These are phyloP conservation scores for Candida nanaspora DNA, from an alignment of 805 yeast species.

Conservation along the genomic window DNA sequence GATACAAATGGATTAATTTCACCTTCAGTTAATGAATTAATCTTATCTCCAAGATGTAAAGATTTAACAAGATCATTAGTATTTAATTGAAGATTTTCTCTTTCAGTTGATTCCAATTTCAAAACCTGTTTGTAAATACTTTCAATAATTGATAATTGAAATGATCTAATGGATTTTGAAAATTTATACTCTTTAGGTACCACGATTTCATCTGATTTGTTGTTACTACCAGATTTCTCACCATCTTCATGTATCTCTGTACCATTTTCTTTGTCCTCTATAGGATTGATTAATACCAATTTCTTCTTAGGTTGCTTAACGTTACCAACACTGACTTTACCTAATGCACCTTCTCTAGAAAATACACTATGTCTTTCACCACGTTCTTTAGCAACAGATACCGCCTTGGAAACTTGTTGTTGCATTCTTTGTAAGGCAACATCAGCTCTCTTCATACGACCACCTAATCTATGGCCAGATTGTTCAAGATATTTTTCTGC, in stretches of 20 bases:
- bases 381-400: constrained; percentile 83
- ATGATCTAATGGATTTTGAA: constrained; percentile 35
- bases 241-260: constrained; percentile 11
- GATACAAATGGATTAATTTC: constrained; percentile 78
- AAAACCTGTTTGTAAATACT: constrained; percentile 69
- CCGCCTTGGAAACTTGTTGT: constrained; percentile 95
- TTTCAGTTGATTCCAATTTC: constrained; percentile 68
- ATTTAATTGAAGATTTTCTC: constrained; percentile 44
- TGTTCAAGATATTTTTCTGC: constrained; percentile 89
- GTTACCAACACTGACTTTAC: constrained; percentile 71
- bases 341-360: constrained; percentile 77
- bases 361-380: constrained; percentile 58
- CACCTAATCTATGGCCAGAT: constrained; percentile 86
- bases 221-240: constrained; percentile 8
- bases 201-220: constrained; percentile 10
- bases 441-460: constrained; percentile 76
- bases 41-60: constrained; percentile 61
- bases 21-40: constrained; percentile 38
- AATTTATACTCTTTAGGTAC: constrained; percentile 26
- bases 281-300: constrained; percentile 45
- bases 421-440: constrained; percentile 95
- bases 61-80: constrained; percentile 64
- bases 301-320: constrained; percentile 87
- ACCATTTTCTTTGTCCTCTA: constrained; percentile 35
- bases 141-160: constrained; percentile 66